Evolutionary conservation across 2,329 filamentous ascomycete genomes (phyloP).

Genomic region (Colletotrichum higginsianum): DNA sequence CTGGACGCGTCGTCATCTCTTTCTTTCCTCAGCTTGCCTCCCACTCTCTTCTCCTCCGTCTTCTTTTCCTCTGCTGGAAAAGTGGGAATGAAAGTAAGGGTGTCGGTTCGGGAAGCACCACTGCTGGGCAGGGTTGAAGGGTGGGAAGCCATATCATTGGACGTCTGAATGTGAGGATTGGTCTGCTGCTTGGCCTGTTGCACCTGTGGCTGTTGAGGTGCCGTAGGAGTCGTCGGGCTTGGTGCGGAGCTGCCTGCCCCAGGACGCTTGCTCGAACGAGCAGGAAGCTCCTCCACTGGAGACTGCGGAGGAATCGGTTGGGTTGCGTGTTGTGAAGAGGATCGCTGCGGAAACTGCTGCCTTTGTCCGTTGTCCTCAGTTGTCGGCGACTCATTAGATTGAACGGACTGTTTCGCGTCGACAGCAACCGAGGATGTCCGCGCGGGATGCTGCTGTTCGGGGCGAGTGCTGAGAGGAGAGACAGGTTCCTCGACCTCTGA

Average conservation of each 20-base stretch:
- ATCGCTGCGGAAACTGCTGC: constrained; percentile 64
- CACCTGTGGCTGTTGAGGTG: constrained; percentile 32
- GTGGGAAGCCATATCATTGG: constrained; percentile 76
- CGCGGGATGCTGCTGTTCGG: constrained; percentile 52
- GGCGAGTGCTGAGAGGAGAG: constrained; percentile 41
- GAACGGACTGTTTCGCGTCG: constrained; percentile 57
- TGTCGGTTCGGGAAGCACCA: constrained; percentile 78
- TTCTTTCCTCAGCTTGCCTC: constrained; percentile 78
- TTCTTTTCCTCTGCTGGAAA: constrained; percentile 79
- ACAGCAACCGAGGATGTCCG: constrained; percentile 52
- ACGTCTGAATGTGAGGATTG: constrained; percentile 53
- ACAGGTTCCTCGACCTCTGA: constrained; percentile 51
- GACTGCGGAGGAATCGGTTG: constrained; percentile 45
- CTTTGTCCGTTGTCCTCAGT: constrained; percentile 55
- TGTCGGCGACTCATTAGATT: constrained; percentile 77
- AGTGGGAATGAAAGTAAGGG: constrained; percentile 85
- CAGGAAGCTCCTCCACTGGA: constrained; percentile 59
- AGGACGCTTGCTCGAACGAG: constrained; percentile 62
- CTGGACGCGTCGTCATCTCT: constrained; percentile 74
- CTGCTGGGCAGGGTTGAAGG: constrained; percentile 80
- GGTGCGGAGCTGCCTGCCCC: constrained; percentile 44
- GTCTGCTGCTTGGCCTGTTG: constrained; percentile 45
- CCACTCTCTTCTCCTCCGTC: constrained; percentile 66
- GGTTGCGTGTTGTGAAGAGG: constrained; percentile 54
- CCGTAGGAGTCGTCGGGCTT: constrained; percentile 33